Percentiles rank a stretch among this genome's conserved stretches.
These are phyloP conservation scores for Scedosporium aurantiacum DNA, from an alignment of 2,329 filamentous ascomycete genomes.

Conservation along the genomic window DNA sequence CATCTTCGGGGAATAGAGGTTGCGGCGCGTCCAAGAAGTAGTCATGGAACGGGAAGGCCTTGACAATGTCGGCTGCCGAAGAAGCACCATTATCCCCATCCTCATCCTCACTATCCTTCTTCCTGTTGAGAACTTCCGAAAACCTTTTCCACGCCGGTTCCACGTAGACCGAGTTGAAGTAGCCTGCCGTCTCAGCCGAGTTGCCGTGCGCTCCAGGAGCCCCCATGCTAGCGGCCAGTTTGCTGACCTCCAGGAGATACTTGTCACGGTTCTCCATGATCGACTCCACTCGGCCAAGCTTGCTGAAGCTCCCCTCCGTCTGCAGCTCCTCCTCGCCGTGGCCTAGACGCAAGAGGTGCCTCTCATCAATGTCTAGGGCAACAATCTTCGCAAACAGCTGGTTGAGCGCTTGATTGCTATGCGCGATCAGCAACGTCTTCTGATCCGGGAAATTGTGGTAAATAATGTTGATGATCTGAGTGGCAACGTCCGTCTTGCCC, in stretches of 20 bases:
- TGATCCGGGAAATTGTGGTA: constrained; percentile 96
- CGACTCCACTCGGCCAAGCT: constrained; percentile 86
- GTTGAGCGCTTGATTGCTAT: constrained; percentile 96
- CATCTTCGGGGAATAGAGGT: constrained; percentile 63
- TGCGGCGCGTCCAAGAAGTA: constrained; percentile 86
- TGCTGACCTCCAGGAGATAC: constrained; percentile 73
- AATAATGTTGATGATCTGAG: constrained; percentile 96
- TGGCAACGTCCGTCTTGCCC: constrained; percentile 97
- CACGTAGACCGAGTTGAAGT: constrained; percentile 90
- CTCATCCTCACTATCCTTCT: constrained; percentile 23
- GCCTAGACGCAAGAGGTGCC: constrained; percentile 82
- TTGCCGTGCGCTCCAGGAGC: constrained; percentile 91
- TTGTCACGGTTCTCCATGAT: constrained; percentile 79
- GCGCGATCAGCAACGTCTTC: constrained; percentile 82
- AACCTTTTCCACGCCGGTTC: constrained; percentile 83
- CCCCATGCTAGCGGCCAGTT: constrained; percentile 71
- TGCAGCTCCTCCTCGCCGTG: constrained; percentile 93
- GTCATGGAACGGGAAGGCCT: constrained; percentile 73
- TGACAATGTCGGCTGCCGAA: constrained; percentile 50
- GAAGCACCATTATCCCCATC: constrained; percentile 10
- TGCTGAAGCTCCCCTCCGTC: constrained; percentile 80
- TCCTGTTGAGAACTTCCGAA: constrained; percentile 43
- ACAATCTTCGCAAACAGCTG: constrained; percentile 97
- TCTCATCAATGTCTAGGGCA: constrained; percentile 88
- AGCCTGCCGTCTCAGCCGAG: constrained; percentile 91